phyloP scores from a whole-genome alignment of 2,329 filamentous ascomycete species.

The Coniochaeta hoffmannii region DNA sequence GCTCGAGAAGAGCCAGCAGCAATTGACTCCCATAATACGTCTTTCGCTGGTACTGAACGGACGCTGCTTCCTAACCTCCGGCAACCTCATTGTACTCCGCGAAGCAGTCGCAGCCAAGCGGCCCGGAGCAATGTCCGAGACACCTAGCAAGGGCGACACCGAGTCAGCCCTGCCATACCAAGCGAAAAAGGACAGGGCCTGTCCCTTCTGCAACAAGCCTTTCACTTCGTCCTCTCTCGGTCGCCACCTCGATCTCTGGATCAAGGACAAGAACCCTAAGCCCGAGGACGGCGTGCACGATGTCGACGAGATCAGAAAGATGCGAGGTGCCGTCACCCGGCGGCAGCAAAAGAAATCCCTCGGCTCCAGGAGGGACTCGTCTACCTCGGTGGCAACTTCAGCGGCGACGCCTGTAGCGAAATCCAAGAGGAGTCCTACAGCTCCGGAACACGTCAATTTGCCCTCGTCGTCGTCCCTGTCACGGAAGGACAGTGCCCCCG shows the following conservation, averaged over 20 bases:
- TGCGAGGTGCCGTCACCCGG: conserved; percentile 79
- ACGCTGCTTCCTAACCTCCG: no score
- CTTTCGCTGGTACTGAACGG: no score
- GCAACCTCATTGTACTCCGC: background rate
- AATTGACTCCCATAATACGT: background rate
- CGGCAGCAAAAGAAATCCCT: conserved; percentile 67
- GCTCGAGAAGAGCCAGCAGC: background rate
- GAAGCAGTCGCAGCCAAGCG: background rate
- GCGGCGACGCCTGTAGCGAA: conserved; percentile 34
- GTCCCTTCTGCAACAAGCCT: conserved; percentile 78
- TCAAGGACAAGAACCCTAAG: conserved; percentile 89
- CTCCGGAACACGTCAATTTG: conserved; percentile 29
- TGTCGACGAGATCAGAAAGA: conserved; percentile 78
- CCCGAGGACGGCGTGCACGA: conserved; percentile 80
- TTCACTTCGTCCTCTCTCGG: conserved; percentile 94
- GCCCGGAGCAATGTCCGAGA: conserved; percentile 2
- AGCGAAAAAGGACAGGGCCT: conserved; percentile 75
- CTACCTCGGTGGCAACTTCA: conserved; percentile 29
- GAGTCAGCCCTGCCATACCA: background rate
- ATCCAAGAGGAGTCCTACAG: conserved; percentile 27
- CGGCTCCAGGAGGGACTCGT: conserved; percentile 46
- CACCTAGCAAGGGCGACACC: background rate
- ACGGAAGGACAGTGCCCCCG: conserved; percentile 30
- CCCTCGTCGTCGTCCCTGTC: conserved; percentile 26
- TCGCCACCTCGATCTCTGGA: conserved; percentile 88